Percentiles rank a stretch among this genome's conserved stretches.
Evolutionary conservation across 352 stramenopile species (phyloP).

Genomic region (Phytophthora palmivora): DNA sequence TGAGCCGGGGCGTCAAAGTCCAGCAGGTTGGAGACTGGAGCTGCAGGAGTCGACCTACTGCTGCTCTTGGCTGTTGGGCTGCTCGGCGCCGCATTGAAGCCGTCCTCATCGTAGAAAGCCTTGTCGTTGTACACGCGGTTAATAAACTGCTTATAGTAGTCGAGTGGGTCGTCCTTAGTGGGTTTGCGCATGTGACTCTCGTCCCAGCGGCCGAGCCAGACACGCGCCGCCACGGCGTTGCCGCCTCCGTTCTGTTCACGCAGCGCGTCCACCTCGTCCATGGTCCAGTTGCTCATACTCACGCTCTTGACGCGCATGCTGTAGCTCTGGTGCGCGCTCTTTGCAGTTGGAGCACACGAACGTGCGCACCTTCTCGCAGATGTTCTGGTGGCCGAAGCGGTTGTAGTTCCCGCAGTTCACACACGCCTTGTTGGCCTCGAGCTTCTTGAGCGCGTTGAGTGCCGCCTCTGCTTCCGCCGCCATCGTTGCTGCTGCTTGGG

Average conservation of each 20-base stretch:
- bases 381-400: conserved; percentile 93
- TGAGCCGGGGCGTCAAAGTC: conserved; percentile 56
- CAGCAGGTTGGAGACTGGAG: conserved; percentile 51
- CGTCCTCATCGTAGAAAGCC: conserved; percentile 74
- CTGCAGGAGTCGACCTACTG: not conserved
- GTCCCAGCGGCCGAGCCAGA: conserved; percentile 91
- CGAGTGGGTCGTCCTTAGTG: conserved; percentile 73
- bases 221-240: conserved; percentile 79
- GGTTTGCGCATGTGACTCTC: conserved; percentile 79
- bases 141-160: conserved; percentile 90
- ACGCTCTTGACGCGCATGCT: conserved; percentile 95
- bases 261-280: conserved; percentile 91
- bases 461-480: conserved; percentile 61
- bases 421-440: conserved; percentile 86
- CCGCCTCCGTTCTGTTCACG: no score
- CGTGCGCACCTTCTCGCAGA: conserved; percentile 93
- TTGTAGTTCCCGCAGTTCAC: conserved; percentile 86
- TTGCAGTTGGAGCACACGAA: conserved; percentile 97
- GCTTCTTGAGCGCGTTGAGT: conserved; percentile 86
- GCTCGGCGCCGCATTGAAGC: conserved; percentile 4
- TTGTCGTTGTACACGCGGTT: conserved; percentile 86
- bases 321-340: conserved; percentile 95
- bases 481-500: conserved; percentile 31
- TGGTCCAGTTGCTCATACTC: conserved; percentile 95
- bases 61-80: conserved; percentile 14